phyloP scores from a whole-genome alignment of 768 basidiomycete species.

The Trametes gibbosa region DNA sequence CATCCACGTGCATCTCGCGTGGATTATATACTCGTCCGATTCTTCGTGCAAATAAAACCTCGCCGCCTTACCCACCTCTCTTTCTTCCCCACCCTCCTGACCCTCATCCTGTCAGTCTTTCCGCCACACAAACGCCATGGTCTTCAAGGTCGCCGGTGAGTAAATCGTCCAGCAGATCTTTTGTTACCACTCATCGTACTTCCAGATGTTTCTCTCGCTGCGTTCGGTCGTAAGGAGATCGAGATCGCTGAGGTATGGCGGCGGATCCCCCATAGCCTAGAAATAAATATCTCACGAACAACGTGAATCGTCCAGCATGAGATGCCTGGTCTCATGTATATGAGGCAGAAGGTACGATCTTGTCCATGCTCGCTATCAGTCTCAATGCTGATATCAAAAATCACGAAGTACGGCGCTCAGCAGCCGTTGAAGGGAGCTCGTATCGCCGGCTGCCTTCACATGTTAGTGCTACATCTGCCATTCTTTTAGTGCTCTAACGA shows the following conservation, averaged over 20 bases:
- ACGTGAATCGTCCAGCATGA: constrained; percentile 56
- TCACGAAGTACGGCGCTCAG: constrained; percentile 62
- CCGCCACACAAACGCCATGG: constrained; percentile 45
- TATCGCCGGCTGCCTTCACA: constrained; percentile 97
- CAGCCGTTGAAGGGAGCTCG: constrained; percentile 93
- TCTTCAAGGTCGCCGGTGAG: constrained; percentile 88
- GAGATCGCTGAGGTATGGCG: constrained; percentile 90
- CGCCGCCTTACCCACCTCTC: constrained; percentile 17
- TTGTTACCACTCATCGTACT: constrained; percentile 6
- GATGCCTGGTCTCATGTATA: constrained; percentile 95
- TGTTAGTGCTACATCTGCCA: constrained; percentile 48
- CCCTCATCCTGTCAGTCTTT: constrained; percentile 26
- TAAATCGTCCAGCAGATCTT: background rate
- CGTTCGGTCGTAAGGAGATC: constrained; percentile 99
- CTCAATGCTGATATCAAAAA: background rate
- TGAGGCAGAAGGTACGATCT: constrained; percentile 72
- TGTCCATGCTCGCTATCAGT: background rate
- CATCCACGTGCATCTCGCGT: constrained; percentile 17
- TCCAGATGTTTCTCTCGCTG: constrained; percentile 91
- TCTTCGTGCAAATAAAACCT: constrained; percentile 22
- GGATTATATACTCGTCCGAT: constrained; percentile 21
- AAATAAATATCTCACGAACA: no score
- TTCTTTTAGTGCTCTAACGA: background rate
- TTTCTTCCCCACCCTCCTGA: constrained; percentile 24
- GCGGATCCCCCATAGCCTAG: no score